Base-by-base conservation (phyloP, 495 filamentous ascomycete species). In the Penicillium ucsense region DNA sequence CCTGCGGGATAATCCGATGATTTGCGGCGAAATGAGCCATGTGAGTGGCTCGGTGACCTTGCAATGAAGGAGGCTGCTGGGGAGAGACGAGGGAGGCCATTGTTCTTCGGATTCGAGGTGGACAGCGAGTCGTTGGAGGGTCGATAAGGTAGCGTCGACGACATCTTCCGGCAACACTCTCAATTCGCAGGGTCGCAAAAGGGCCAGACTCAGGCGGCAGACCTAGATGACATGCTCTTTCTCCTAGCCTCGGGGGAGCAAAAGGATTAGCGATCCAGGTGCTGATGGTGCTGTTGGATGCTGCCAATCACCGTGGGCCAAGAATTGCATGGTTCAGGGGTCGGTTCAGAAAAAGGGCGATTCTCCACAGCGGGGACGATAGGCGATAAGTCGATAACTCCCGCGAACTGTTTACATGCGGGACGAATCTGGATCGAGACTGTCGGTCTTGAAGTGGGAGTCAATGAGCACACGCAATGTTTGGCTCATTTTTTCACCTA, bases 1-100 rank as follows among this genome's bases (percentile, higher is more conserved):
- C 59, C 50, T 62, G 61, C 48, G 56, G 68, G 50, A 61, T 75
- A 50, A 51, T 73, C 47, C 43, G 71, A 49, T 46, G 76, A 63
- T 66, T 75, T 54, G 70, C 64, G 66, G n/a, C 61, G 67, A 40
- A 56, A 60, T 4, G 63, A 68, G 9, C 58, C 59, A 28, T 64
- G 64, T n/a, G 66, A 78, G 49, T 57, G 68, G 45, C 71, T 74
- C 48, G 52, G 77, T 63, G 63, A 82, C 68, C 61, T 80, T 63
- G 59, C 80, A 62, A 47, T 67, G 69, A 61, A 77, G 65, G 65
- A 76, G 51, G 63, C 61, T 53, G 65, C 78, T 62, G 56, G 79
- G 69, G 53, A 81, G 57, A 63, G 70, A 66, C 70, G 78, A 73
- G 64, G 77, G 62, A 66, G 75, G 67, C 62, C 76, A 73, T 64